A percentile compares a stretch with the other conserved stretches of the same genome.
phyloP scores from a whole-genome alignment of 768 basidiomycete genomes.

The Sporobolomyces phaffii region DNA sequence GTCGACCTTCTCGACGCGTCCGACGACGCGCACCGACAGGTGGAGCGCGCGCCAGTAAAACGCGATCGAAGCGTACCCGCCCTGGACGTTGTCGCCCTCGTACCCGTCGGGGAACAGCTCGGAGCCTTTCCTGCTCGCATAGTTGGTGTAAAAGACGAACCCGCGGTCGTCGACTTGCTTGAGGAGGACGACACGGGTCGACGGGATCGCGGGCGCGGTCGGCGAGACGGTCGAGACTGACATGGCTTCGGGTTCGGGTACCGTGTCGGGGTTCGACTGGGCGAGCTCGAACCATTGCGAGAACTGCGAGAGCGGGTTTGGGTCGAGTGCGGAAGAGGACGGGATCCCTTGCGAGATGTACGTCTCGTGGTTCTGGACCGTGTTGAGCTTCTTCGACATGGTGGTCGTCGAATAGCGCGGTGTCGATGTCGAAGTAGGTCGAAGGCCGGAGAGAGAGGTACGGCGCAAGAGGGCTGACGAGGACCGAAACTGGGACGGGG shows the following conservation, averaged over 20 bases:
- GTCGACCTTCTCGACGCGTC: constrained; percentile 70
- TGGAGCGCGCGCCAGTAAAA: constrained; percentile 89
- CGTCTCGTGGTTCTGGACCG: constrained; percentile 26
- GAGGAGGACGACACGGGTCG: constrained; percentile 80
- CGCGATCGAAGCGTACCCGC: constrained; percentile 72
- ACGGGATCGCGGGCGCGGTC: constrained; percentile 55
- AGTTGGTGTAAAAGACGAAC: constrained; percentile 97
- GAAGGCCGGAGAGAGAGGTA: not conserved
- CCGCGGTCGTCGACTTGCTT: constrained; percentile 76
- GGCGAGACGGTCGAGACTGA: constrained; percentile 61
- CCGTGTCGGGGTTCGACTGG: constrained; percentile 47
- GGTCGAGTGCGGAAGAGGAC: constrained; percentile 46
- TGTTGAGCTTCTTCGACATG: constrained; percentile 17
- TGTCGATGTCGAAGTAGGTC: not conserved
- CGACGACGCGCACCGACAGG: constrained; percentile 74
- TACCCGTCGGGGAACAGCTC: constrained; percentile 54
- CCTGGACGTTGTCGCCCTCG: constrained; percentile 46
- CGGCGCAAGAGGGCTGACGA: not conserved
- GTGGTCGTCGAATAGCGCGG: not conserved
- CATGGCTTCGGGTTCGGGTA: constrained; percentile 87
- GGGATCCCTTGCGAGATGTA: constrained; percentile 38
- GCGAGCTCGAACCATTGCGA: constrained; percentile 66
- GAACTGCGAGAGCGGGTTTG: constrained; percentile 78
- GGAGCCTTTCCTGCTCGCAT: constrained; percentile 80
- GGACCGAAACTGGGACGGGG: not conserved